These are phyloP conservation scores for Canavalia ensiformis DNA, from an alignment of 306 rosid species.

Conservation along the genomic window DNA sequence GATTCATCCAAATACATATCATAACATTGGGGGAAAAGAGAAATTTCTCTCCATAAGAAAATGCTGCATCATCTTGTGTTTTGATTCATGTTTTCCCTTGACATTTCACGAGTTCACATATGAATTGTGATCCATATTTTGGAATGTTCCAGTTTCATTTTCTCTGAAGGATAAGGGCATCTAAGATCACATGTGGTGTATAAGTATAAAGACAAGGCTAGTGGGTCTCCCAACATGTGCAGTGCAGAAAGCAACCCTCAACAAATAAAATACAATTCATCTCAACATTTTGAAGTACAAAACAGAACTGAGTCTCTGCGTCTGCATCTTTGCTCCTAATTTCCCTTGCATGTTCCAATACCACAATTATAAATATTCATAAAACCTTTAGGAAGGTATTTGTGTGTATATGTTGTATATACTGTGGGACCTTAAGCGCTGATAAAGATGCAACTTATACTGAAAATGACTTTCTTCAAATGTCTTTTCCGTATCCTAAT, in stretches of 20 bases:
- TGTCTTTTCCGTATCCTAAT: constrained; percentile 5
- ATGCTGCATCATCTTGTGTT: background rate
- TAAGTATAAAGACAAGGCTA: constrained; percentile 40
- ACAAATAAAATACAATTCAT: background rate
- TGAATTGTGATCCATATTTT: constrained; percentile 18
- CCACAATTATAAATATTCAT: background rate
- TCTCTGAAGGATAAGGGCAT: constrained; percentile 28
- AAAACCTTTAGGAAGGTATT: background rate
- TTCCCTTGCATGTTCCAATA: background rate
- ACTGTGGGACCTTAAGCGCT: constrained; percentile 18
- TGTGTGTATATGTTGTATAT: background rate
- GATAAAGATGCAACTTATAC: background rate
- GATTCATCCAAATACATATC: background rate
- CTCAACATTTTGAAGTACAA: background rate
- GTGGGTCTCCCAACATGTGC: constrained; percentile 59
- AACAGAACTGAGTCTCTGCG: constrained; percentile 9
- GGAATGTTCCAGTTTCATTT: constrained; percentile 41
- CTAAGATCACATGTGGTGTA: constrained; percentile 49
- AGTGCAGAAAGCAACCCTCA: background rate
- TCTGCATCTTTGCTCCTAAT: background rate
- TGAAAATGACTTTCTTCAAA: constrained; percentile 4
- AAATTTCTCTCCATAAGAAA: background rate
- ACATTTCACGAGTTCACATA: constrained; percentile 14
- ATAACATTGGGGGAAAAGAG: no score
- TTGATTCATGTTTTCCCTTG: background rate